Evolutionary conservation across 768 basidiomycete species (phyloP), one percentile per base, ranked within the genome.

Genomic region (Tylopilus plumbeoviolaceoides): DNA sequence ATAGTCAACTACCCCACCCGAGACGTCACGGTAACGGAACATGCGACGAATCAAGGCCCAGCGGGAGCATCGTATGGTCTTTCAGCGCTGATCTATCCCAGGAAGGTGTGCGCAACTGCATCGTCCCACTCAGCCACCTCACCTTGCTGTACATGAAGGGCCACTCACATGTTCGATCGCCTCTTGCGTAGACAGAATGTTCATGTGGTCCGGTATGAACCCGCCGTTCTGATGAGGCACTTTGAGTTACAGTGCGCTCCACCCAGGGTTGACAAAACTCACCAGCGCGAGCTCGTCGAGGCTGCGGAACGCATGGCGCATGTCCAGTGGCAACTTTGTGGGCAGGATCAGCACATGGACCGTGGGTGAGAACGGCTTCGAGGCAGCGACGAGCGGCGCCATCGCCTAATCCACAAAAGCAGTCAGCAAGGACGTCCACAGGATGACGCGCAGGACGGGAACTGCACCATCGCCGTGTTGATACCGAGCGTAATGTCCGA

Each of bases 311-410:
- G 79, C 78, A 43, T 83, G 63, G 35, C 79, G 74, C 44, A 92
- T 75, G 63, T 92, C 91, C 4, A 81, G 64, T 18, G 91, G 91
- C 15, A 92, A 54, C 63, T 79, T 80, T 7, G 89, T 87, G 18
- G 91, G 91, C 25, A 92, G 63, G 20, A 91, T 71, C 4, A 92
- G 66, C 39, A 78, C 82, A 70, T 93, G 91, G 6, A 89, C 77
- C 2, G 85, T 82, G 1, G 91, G 90, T 28, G 72, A 70, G 67
- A 86, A 90, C 5, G 90, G 90, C 51, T 82, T 76, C 21, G 71
- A 70, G 0, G 74, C 54, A 1, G 85, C 79, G n/a, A 77, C 72
- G 45, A 70, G 70, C 39, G 61, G 62, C 3, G 85, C 80, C 58
- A 88, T 71, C 50, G 75, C 73, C 87, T 91, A 28, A 33, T 47